Evolutionary conservation across 2,329 filamentous ascomycete species (phyloP), one percentile per base, ranked within the genome.

Genomic region (Lachnellula subtilissima): DNA sequence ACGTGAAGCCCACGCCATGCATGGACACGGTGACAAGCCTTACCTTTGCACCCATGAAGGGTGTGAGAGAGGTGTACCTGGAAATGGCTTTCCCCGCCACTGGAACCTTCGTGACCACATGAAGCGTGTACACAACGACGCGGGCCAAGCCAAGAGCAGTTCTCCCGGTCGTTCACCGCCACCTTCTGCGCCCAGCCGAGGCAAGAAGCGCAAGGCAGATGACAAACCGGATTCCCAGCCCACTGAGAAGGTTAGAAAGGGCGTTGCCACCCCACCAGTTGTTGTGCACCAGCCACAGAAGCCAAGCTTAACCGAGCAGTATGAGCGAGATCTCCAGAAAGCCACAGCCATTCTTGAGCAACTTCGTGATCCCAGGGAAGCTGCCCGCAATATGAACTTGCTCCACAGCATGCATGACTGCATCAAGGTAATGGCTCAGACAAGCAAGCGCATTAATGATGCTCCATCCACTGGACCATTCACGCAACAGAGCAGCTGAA

Each of bases 21-120:
- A 97, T 70, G 92, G 92, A 61, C 92, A 97, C 66, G 92, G 92
- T 60, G 88, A 93, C 68, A 93, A 95, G 74, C 92, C 93, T 14
- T 92, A 93, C 71, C 83, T 94, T 51, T 97, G 93, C 82, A 84
- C 86, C 57, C 94, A 93, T 73, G 80, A 87, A 28, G 91, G 89
- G 59, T 97, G 93, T 69, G 91, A 97, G 69, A 87, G 93, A 62
- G 85, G 90, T 56, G 78, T 87, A 36, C 78, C 83, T 23, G 91
- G 91, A 66, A 91, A 93, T 71, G 93, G 93, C 65, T 97, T 97
- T 70, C 93, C 92, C 39, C 87, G 93, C 66, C 87, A 92, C 67
- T 97, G 94, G 90, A 97, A 97, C 75, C 82, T 96, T 53, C 86
- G 88, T 73, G 93, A 97, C 75, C 93, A 97, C 79, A 97, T 97